phyloP scores from a whole-genome alignment of 2,329 filamentous ascomycete species.

The Zalaria obscura region DNA sequence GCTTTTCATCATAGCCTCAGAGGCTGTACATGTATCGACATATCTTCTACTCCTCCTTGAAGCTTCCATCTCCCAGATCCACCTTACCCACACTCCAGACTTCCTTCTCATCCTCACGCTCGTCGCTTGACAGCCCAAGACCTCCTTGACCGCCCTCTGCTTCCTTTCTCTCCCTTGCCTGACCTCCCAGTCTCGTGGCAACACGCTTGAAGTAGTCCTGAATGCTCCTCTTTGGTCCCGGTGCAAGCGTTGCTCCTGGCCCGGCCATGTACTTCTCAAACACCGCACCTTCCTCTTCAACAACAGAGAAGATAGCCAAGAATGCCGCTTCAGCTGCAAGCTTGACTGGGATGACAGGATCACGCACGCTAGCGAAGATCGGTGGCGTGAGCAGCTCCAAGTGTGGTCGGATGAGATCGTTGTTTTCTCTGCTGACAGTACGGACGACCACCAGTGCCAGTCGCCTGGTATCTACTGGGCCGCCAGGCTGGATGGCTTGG shows the following conservation, averaged over 20 bases:
- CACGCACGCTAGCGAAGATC: slow-evolving; percentile 79
- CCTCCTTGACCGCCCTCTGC: slow-evolving; percentile 83
- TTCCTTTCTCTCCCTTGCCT: slow-evolving; percentile 77
- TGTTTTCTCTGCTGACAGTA: slow-evolving; percentile 66
- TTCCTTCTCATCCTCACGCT: slow-evolving; percentile 87
- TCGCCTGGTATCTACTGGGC: slow-evolving; percentile 68
- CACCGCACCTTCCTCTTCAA: slow-evolving; percentile 69
- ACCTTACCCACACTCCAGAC: slow-evolving; percentile 91
- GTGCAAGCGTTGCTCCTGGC: slow-evolving; percentile 47
- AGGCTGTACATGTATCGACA: background rate
- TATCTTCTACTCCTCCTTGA: background rate
- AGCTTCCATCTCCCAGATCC: slow-evolving; percentile 50
- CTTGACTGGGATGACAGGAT: slow-evolving; percentile 88
- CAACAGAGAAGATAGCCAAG: slow-evolving; percentile 76
- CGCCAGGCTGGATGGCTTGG: slow-evolving; percentile 53
- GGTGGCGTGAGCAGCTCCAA: slow-evolving; percentile 65
- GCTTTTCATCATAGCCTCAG: too few relatives aligned
- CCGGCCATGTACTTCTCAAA: slow-evolving; percentile 84
- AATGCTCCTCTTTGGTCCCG: slow-evolving; percentile 76
- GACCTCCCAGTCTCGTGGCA: slow-evolving; percentile 66
- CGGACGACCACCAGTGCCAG: slow-evolving; percentile 77
- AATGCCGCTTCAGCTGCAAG: slow-evolving; percentile 90
- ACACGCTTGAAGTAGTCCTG: slow-evolving; percentile 95
- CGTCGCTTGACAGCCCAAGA: slow-evolving; percentile 75
- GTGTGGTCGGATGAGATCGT: slow-evolving; percentile 70